Conservation (phyloP, 2,329 filamentous ascomycete species). For the Ciborinia camelliae region DNA sequence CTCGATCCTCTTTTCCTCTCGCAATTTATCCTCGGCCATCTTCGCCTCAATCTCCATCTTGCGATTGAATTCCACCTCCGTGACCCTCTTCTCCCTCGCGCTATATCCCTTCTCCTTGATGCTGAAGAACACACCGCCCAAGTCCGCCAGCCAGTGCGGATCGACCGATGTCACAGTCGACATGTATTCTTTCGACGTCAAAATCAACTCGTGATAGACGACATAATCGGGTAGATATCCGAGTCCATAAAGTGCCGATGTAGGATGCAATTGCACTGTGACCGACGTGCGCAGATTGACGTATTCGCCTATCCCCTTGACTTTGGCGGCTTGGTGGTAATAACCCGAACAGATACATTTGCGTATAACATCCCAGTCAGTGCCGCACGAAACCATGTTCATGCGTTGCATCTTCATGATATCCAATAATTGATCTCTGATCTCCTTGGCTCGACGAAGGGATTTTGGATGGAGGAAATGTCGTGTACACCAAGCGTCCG, state of each 20-base stretch:
- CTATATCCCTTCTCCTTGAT: slow-evolving; percentile 98
- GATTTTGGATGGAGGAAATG: slow-evolving; percentile 97
- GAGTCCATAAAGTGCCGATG: slow-evolving; percentile 84
- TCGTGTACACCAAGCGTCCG: slow-evolving; percentile 85
- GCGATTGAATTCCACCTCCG: slow-evolving; percentile 86
- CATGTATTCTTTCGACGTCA: slow-evolving; percentile 98
- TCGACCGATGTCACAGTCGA: slow-evolving; percentile 94
- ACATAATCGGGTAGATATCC: slow-evolving; percentile 96
- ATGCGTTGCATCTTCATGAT: slow-evolving; percentile 96
- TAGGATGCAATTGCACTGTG: slow-evolving; percentile 90
- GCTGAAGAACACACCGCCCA: slow-evolving; percentile 95
- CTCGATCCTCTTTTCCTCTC: slow-evolving; percentile 55
- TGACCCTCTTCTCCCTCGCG: slow-evolving; percentile 77
- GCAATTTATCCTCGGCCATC: slow-evolving; percentile 81
- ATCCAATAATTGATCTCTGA: slow-evolving; percentile 86
- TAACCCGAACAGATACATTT: slow-evolving; percentile 97
- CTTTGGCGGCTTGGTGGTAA: slow-evolving; percentile 95
- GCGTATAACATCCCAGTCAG: slow-evolving; percentile 93
- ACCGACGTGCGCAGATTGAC: slow-evolving; percentile 94
- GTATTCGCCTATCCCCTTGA: slow-evolving; percentile 96
- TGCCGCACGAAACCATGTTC: slow-evolving; percentile 81
- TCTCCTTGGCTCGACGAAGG: slow-evolving; percentile 85
- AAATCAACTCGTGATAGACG: slow-evolving; percentile 94
- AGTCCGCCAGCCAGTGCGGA: slow-evolving; percentile 92
- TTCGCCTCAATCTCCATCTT: slow-evolving; percentile 91